Conservation (phyloP, 176 grass and related monocot genomes). For the Triticum monococcum region DNA sequence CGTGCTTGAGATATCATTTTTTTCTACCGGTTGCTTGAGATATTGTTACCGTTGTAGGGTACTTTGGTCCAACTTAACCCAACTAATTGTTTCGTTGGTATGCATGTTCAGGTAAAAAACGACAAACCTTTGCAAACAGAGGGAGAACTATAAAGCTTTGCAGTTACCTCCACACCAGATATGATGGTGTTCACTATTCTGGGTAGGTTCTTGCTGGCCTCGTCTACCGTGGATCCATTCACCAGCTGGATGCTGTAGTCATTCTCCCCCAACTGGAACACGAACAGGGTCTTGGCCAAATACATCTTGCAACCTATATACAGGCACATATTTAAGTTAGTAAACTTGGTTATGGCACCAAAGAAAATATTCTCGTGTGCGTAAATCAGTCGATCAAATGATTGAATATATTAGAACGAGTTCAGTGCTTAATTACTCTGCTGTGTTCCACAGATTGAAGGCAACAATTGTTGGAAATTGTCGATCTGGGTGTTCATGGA, state of each 20-base stretch:
- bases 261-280: neutral
- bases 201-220: neutral
- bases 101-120: neutral
- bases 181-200: neutral
- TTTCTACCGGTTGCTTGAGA: too few relatives aligned
- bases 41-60: neutral
- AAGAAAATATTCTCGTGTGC: neutral
- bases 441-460: neutral
- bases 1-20: neutral
- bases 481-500: neutral
- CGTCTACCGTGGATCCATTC: neutral
- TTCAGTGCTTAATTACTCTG: neutral
- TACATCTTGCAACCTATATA: neutral
- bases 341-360: neutral
- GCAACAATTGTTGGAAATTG: neutral
- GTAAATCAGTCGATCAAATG: neutral
- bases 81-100: neutral
- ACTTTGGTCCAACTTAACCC: neutral
- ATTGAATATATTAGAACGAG: neutral
- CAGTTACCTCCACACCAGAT: neutral
- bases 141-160: neutral
- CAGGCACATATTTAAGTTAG: neutral
- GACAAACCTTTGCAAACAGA: neutral
- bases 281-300: neutral
- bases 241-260: neutral